Evolutionary conservation across 192 early-diverging fungal genomes (phyloP).

Genomic region (Umbelopsis ramanniana): DNA sequence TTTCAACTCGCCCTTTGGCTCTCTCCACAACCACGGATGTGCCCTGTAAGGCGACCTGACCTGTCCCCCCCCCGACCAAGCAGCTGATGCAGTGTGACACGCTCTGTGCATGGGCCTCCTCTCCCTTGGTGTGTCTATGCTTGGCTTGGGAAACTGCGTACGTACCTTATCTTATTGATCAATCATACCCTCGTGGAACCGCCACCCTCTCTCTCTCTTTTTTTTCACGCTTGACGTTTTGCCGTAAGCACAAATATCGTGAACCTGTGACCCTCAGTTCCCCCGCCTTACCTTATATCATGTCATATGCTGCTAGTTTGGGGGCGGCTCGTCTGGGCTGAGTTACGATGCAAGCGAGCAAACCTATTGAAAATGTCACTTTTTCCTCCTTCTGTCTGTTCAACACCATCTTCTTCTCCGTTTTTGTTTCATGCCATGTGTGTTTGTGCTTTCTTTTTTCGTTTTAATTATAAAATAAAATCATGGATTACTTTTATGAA

Average conservation of each 20-base stretch:
- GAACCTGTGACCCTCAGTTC: constrained; percentile 19
- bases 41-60: background rate
- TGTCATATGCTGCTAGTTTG: background rate
- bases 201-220: background rate
- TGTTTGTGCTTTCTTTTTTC: too few relatives aligned
- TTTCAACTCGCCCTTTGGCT: background rate
- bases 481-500: constrained; percentile 21
- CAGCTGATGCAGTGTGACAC: constrained; percentile 23
- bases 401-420: background rate
- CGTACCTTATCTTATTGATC: constrained; percentile 22
- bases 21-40: constrained; percentile 5
- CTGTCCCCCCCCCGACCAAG: background rate
- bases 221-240: constrained; percentile 11
- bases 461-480: background rate
- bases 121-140: background rate
- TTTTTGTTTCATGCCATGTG: constrained; percentile 10
- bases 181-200: background rate
- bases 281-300: background rate
- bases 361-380: too few relatives aligned
- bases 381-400: background rate
- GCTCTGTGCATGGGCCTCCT: constrained; percentile 24
- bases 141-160: constrained; percentile 2
- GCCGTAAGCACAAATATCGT: background rate
- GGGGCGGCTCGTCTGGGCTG: too few relatives aligned
- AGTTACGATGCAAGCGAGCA: too few relatives aligned